Percentiles rank a stretch among this genome's conserved stretches.
Conservation (phyloP, 208 protist genomes). For the Phytomonas sp. region DNA sequence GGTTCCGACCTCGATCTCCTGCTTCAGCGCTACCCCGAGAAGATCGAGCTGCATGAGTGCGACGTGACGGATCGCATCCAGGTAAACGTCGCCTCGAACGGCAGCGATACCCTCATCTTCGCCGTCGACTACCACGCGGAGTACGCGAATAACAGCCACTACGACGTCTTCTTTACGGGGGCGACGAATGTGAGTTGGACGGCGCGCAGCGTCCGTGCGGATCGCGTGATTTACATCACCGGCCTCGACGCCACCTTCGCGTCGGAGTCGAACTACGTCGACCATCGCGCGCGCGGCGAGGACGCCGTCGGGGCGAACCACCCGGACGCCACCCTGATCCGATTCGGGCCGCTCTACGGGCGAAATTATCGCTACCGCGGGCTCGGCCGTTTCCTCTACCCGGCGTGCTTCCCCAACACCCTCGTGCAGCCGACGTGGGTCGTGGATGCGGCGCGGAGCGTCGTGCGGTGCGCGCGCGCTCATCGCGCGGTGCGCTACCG, state of each 20-base stretch:
- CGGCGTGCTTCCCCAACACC: constrained; percentile 81
- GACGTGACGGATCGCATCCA: constrained; percentile 89
- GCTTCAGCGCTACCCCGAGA: constrained; percentile 78
- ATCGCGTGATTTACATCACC: constrained; percentile 87
- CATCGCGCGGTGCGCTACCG: constrained; percentile 85
- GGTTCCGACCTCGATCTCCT: constrained; percentile 84
- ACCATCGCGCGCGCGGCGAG: constrained; percentile 84
- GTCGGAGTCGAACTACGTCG: constrained; percentile 88
- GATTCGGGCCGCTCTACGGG: constrained; percentile 85
- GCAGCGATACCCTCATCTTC: constrained; percentile 88
- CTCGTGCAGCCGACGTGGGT: constrained; percentile 90
- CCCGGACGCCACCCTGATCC: constrained; percentile 84
- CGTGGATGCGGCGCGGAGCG: constrained; percentile 80
- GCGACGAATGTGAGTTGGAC: constrained; percentile 88
- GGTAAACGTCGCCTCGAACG: constrained; percentile 87
- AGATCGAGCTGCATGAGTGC: constrained; percentile 88
- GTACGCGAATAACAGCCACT: constrained; percentile 90
- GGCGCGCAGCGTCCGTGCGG: constrained; percentile 79
- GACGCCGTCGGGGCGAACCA: constrained; percentile 86
- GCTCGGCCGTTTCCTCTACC: constrained; percentile 85
- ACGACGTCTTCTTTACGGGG: constrained; percentile 86
- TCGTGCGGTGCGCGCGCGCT: constrained; percentile 73
- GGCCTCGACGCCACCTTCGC: constrained; percentile 89
- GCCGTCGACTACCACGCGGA: constrained; percentile 85
- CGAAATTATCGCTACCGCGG: constrained; percentile 86